phyloP scores from a whole-genome alignment of 768 basidiomycete species.

The Lactarius trivialis region DNA sequence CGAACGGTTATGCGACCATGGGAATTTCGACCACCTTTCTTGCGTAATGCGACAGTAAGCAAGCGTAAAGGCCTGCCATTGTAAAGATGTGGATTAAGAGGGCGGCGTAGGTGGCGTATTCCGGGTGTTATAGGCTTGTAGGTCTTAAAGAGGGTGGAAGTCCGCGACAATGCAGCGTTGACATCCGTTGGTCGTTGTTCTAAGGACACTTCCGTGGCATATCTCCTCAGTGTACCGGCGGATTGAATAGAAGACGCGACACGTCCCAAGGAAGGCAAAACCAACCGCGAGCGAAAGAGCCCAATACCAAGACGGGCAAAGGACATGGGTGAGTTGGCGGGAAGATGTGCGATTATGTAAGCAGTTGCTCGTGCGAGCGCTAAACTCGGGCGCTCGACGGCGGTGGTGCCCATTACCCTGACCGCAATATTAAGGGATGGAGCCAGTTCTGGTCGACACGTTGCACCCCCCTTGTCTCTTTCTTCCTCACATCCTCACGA shows the following conservation, averaged over 20 bases:
- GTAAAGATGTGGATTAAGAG: constrained; percentile 76
- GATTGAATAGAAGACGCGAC: constrained; percentile 15
- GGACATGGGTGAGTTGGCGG: constrained; percentile 13
- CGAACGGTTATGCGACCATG: constrained; percentile 84
- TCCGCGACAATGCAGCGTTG: constrained; percentile 43
- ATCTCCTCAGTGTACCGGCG: constrained; percentile 27
- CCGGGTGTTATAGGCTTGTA: constrained; percentile 86
- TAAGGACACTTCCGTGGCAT: constrained; percentile 33
- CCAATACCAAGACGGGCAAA: constrained; percentile 11
- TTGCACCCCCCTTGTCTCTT: constrained; percentile 4
- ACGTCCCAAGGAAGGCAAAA: neutral
- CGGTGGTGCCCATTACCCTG: neutral
- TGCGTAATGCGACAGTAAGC: constrained; percentile 76
- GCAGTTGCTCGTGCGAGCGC: neutral
- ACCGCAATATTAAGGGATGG: neutral
- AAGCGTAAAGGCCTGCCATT: constrained; percentile 76
- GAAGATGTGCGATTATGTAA: neutral
- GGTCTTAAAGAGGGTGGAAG: constrained; percentile 65
- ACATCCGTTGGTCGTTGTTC: constrained; percentile 30
- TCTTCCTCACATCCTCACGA: neutral
- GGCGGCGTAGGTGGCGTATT: constrained; percentile 81
- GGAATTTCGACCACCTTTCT: constrained; percentile 80
- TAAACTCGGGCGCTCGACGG: neutral
- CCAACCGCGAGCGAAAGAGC: constrained; percentile 11
- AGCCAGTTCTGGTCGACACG: constrained; percentile 17